Base-by-base conservation (phyloP, 1,139 yeast genomes). In the Saccharomyces uvarum region DNA sequence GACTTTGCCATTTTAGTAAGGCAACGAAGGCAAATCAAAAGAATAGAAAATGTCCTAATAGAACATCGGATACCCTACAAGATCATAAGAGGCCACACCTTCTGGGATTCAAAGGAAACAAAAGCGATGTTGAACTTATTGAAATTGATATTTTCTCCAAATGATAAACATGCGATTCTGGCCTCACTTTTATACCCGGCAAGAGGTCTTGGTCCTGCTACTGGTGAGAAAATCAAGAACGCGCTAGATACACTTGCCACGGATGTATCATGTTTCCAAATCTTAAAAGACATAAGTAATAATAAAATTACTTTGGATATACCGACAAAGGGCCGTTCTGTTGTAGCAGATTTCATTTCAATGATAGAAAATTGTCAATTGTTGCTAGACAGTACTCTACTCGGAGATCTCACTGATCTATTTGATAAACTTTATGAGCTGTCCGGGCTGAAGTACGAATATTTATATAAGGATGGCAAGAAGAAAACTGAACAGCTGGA, bases 91-190 rank as follows among this genome's bases (percentile, higher is more conserved):
- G 97, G 97, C 0, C 75, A 76, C 52, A 84, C 88, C 1, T 88
- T 89, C 63, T 88, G 95, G 91, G 90, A 87, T 47, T 71, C 87
- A 38, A 79, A 79, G 56, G 96, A 88, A 65, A 84, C 88, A 13
- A 73, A 76, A 19, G 73, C 80, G 0, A 75, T 88, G 54, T 58
- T 90, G 51, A 88, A 84, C 64, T 82, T 84, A 59, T 66, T 93
- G 31, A 75, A 88, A 51, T 80, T 83, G 1, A 73, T 87, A 9
- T 75, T 80, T 2, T 80, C 83, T 46, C 79, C 77, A 16, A 68
- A 70, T 52, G 95, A 88, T 64, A 73, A 80, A 53, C 67, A 80
- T 31, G 88, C 96, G 0, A 73, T 81, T 42, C 59, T 80, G 27
- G 72, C 88, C 44, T 77, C 86, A 0, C 62, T 90, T 38, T 78